phyloP scores from a whole-genome alignment of 2,329 filamentous ascomycete genomes.

The Alternaria sp. region DNA sequence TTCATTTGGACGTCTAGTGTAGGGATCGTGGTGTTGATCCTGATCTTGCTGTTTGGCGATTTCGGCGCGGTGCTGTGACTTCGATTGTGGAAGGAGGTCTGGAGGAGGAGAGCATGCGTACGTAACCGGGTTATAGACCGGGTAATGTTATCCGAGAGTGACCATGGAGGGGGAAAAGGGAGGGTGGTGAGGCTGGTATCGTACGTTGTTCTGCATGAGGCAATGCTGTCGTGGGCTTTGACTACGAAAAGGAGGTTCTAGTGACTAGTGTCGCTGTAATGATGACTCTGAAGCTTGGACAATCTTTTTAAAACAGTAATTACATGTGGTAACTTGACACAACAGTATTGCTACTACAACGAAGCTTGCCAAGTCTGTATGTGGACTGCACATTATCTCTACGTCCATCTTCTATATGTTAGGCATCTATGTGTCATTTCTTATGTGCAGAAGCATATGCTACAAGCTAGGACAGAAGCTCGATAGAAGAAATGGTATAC shows the following conservation, averaged over 20 bases:
- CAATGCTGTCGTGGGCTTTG: not conserved
- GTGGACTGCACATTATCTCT: not conserved
- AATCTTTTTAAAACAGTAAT: not conserved
- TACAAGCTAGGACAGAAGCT: not conserved
- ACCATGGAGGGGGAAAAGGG: not conserved
- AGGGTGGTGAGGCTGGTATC: not conserved
- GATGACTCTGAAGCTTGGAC: not conserved
- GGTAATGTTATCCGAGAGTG: conserved; percentile 4
- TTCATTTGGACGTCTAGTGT: conserved; percentile 2
- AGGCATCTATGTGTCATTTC: not conserved
- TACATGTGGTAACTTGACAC: not conserved
- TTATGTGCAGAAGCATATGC: not conserved
- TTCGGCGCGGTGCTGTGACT: not conserved
- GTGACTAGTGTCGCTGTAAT: not conserved
- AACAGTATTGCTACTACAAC: not conserved
- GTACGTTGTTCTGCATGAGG: not conserved
- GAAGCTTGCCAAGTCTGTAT: not conserved
- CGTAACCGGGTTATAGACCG: not conserved
- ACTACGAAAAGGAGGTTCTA: not conserved
- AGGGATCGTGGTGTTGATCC: conserved; percentile 1
- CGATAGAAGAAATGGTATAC: not conserved
- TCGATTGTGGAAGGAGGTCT: not conserved
- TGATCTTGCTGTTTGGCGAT: conserved; percentile 2
- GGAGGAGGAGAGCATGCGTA: not conserved
- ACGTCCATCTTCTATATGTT: not conserved